A percentile compares a stretch with the other conserved stretches of the same genome.
Conservation (phyloP, 768 basidiomycete species). For the Nevesoporus exiguus region DNA sequence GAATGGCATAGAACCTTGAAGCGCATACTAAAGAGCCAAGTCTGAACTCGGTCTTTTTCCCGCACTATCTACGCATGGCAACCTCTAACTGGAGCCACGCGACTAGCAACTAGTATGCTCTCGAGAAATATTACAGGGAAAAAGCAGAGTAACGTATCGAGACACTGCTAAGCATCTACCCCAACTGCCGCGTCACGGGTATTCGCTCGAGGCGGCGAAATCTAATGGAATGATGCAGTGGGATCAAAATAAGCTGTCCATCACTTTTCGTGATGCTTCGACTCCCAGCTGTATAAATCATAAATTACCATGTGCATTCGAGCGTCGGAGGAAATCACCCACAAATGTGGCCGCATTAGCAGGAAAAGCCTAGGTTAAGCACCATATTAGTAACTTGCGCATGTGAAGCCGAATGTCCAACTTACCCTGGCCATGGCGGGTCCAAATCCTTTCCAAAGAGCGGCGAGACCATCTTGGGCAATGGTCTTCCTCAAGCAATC, state of each 20-base stretch:
- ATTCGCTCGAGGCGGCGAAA: conserved; percentile 2
- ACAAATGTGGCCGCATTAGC: conserved; percentile 96
- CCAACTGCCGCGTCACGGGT: conserved; percentile 3
- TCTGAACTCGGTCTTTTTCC: background rate
- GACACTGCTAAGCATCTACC: conserved; percentile 1
- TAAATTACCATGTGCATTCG: background rate
- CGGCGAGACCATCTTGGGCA: conserved; percentile 78
- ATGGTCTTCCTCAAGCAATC: conserved; percentile 94
- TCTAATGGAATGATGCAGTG: background rate
- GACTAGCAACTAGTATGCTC: background rate
- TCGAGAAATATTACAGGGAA: conserved; percentile 5
- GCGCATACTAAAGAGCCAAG: no score
- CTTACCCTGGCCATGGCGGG: conserved; percentile 92
- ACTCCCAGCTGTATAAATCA: conserved; percentile 69
- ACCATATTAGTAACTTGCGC: background rate
- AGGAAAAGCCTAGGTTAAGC: conserved; percentile 77
- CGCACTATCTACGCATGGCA: conserved; percentile 2
- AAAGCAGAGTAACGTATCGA: conserved; percentile 2
- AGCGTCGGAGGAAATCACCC: conserved; percentile 32
- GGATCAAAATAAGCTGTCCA: conserved; percentile 63
- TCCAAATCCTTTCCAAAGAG: conserved; percentile 96
- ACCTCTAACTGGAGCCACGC: background rate
- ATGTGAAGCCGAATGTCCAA: conserved; percentile 5
- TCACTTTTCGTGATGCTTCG: conserved; percentile 79
- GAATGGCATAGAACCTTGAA: background rate